Base-by-base conservation (phyloP, 2,329 filamentous ascomycete species). In the Colletotrichum lentis region DNA sequence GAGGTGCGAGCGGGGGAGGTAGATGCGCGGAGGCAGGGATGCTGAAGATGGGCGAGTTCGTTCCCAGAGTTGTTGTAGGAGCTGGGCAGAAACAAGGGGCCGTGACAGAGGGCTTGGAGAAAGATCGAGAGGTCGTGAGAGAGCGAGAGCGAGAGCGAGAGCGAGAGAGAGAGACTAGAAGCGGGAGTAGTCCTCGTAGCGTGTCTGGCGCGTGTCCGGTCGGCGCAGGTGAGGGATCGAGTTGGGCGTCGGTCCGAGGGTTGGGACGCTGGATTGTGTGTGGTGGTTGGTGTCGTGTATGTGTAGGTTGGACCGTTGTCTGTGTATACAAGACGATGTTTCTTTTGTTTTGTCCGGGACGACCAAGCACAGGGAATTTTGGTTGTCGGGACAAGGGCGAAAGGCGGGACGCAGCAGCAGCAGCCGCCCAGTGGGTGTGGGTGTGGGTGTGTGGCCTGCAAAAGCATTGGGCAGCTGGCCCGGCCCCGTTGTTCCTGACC, bases 341-440 rank as follows among this genome's bases (percentile, higher is more conserved):
- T 57, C 57, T 58, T 31, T 66, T 58, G 58, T 69, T 31, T 65
- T 64, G 43, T 18, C 20, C 24, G 43, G 10, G 31, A 41, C 41
- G 39, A 58, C 39, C 22, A 49, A 50, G 52, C 64, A 68, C 49
- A 49, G 65, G 65, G 62, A 56, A 55, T 31, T 69, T 56, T 69
- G 67, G 67, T 69, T 69, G 67, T 69, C 67, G 47, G 67, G 67
- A 69, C 67, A 67, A 67, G 67, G 55, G 50, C 43, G 56, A 8
- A 55, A 20, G n/a, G 27, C 27, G 27, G 53, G 37, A 52, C 50
- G 27, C 11, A 46, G 47, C 22, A 49, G 47, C 14, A 5, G 50
- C 6, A 18, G 41, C 47, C 16, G 22, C 22, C 14, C 14, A 5
- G 22, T 41, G 53, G 10, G 49, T 5, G 49, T 35, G 22, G 24